Base-by-base conservation (phyloP, 345 rosid genomes). In the Lumnitzera littorea region DNA sequence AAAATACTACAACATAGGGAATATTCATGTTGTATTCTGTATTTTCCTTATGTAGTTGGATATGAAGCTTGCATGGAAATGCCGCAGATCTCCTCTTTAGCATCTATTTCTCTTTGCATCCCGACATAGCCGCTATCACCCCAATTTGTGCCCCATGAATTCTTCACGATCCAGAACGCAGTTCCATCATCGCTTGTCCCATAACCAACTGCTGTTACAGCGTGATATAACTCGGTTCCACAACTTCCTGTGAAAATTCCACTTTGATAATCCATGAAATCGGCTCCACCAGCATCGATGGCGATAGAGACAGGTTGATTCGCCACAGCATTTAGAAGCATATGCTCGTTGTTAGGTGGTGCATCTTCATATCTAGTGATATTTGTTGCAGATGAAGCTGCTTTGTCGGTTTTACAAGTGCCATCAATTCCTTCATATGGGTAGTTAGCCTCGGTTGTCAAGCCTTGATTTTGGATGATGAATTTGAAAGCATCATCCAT, bases 131-230 rank as follows among this genome's bases (percentile, higher is more conserved):
- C 88, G 9, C 24, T 27, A 52, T 83, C 88, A 4, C 83, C 83
- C 85, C 88, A 83, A 25, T 50, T 15, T 0, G 46, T 41, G 2
- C 88, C 85, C 85, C 88, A 80, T 4, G 88, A 83, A 56, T 83
- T 83, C 81, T 80, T 80, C 15, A 72, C 64, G 67, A 81, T 48
- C 89, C 84, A 83, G 46, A 78, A 83, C 68, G 72, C 72, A 1
- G 62, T 63, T 24, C 80, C 85, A 10, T 62, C 72, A 3, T 15
- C 48, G 43, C 36, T 58, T n/a, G 58, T 65, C 13, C 82, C 86
- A 17, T 81, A 84, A 15, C 89, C 89, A 47, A 84, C 64, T 0
- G 76, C 57, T 1, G 84, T 76, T 15, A 78, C 75, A 11, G 70
- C 82, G 64, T 81, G 89, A 58, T 67, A 57, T 15, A 65, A 25